These are phyloP conservation scores for Diaporthe citrichinensis DNA, from an alignment of 2,329 filamentous ascomycete genomes.

Conservation along the genomic window DNA sequence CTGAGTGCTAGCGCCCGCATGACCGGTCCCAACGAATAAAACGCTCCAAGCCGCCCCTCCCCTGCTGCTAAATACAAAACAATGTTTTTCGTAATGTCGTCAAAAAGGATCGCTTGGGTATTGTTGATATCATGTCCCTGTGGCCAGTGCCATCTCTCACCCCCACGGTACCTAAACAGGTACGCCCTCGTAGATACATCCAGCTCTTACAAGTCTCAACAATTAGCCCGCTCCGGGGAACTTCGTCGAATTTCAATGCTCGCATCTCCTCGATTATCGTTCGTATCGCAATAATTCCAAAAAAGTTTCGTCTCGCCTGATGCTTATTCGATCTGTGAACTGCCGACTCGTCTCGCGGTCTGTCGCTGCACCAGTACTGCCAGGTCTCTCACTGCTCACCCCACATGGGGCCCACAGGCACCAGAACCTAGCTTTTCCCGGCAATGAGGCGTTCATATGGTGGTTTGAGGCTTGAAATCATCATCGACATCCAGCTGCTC, in stretches of 20 bases:
- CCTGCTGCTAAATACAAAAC: neutral
- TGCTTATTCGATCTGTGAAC: neutral
- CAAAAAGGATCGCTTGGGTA: slow-evolving; percentile 33
- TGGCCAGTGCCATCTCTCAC: slow-evolving; percentile 8
- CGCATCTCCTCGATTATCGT: neutral
- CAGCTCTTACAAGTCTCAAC: slow-evolving; percentile 5
- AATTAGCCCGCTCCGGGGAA: neutral
- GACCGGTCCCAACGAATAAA: neutral
- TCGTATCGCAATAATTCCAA: neutral
- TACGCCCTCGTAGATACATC: neutral
- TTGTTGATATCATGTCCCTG: slow-evolving; percentile 31
- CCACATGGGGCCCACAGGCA: no score
- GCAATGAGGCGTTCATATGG: neutral
- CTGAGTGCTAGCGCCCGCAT: neutral
- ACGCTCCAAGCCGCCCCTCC: neutral
- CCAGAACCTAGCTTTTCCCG: fast-evolving
- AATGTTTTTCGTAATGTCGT: slow-evolving; percentile 29
- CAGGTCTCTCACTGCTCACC: neutral
- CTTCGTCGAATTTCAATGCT: neutral
- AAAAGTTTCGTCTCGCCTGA: neutral
- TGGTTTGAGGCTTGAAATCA: slow-evolving; percentile 35
- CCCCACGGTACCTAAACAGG: neutral
- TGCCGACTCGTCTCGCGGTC: no score
- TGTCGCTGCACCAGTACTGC: neutral
- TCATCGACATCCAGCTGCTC: slow-evolving; percentile 37